These are phyloP conservation scores for Epichloe scottii DNA, from an alignment of 2,329 filamentous ascomycete species.

Conservation along the genomic window DNA sequence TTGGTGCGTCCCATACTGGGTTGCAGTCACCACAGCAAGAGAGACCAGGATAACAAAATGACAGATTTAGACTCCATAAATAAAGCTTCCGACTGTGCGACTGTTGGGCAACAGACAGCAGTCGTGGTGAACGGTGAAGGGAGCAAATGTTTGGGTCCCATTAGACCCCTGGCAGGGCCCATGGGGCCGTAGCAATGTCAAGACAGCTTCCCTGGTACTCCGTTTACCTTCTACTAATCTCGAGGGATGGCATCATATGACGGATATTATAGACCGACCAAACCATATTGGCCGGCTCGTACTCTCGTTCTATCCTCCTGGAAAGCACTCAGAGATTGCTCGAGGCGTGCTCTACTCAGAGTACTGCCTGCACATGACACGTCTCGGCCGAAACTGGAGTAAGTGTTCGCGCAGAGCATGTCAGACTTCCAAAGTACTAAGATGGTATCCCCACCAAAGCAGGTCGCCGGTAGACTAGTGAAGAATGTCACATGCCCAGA, in stretches of 20 bases:
- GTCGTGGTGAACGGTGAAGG: background rate
- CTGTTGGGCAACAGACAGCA: background rate
- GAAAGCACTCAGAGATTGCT: too few species aligned
- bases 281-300: background rate
- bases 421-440: background rate
- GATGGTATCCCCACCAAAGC: background rate
- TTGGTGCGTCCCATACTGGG: background rate
- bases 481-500: constrained; percentile 7
- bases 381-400: too few species aligned
- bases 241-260: constrained; percentile 5
- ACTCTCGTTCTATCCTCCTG: background rate
- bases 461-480: background rate
- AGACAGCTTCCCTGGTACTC: background rate
- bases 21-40: background rate
- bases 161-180: background rate
- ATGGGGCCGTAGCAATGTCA: too few species aligned
- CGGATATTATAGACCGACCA: background rate
- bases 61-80: too few species aligned
- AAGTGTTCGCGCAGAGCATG: background rate
- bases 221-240: background rate
- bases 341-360: too few species aligned
- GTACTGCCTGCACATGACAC: background rate
- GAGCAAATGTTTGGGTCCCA: background rate
- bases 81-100: background rate
- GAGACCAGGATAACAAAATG: background rate